Percentiles rank a stretch among this genome's conserved stretches.
Evolutionary conservation across 1,284 basidiomycete genomes (phyloP).

Genomic region (Sutorius eximius): DNA sequence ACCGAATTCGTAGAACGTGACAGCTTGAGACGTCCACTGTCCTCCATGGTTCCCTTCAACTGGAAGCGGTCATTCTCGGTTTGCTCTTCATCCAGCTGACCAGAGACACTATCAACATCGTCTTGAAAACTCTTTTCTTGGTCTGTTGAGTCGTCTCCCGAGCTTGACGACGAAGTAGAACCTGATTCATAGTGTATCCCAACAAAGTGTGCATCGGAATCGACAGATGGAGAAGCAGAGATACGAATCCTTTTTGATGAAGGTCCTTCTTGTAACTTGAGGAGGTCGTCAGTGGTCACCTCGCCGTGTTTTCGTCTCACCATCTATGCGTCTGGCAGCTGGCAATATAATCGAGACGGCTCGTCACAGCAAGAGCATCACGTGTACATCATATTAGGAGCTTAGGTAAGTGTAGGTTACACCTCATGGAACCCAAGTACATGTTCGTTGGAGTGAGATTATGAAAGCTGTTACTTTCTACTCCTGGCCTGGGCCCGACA

Average conservation of each 20-base stretch:
- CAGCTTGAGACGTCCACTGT: conserved; percentile 18
- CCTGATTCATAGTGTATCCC: neutral
- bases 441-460: neutral
- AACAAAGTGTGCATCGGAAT: neutral
- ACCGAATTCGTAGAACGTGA: conserved; percentile 3
- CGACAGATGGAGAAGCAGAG: neutral
- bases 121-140: conserved; percentile 6
- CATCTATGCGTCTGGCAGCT: conserved; percentile 4
- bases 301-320: conserved; percentile 32
- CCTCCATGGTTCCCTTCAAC: conserved; percentile 2
- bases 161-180: conserved; percentile 6
- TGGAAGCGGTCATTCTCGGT: neutral
- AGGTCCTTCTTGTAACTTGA: conserved; percentile 31
- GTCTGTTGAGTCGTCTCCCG: conserved; percentile 9
- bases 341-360: neutral
- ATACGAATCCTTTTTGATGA: conserved; percentile 25
- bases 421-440: neutral
- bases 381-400: neutral
- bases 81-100: neutral
- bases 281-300: conserved; percentile 36
- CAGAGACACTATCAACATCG: neutral
- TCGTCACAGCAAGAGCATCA: conserved; percentile 1
- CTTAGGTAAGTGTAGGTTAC: neutral
- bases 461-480: neutral
- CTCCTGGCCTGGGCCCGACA: neutral